phyloP scores from a whole-genome alignment of 345 rosid species.

The Aquilaria yunnanensis region DNA sequence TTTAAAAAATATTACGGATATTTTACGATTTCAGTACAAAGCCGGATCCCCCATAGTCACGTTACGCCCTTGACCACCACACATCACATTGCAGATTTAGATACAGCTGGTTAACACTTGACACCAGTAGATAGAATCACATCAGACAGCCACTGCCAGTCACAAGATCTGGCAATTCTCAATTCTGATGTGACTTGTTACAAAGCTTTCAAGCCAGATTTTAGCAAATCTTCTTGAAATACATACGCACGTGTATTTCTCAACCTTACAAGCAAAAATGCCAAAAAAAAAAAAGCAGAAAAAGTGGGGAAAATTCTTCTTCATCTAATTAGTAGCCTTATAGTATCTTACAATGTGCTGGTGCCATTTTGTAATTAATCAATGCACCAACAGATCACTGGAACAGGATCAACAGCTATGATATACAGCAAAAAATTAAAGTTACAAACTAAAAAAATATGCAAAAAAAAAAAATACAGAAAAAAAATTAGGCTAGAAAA shows the following conservation, averaged over 20 bases:
- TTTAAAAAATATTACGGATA: neutral
- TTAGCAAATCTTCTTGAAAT: conserved; percentile 4
- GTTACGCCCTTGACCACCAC: neutral
- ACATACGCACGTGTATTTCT: too few relatives aligned
- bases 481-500: conserved; percentile 13
- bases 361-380: conserved; percentile 18
- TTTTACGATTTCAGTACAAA: neutral
- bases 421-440: neutral
- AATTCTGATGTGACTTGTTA: conserved; percentile 23
- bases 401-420: conserved; percentile 1
- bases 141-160: conserved; percentile 26
- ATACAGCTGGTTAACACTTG: conserved; percentile 78
- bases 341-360: conserved; percentile 26
- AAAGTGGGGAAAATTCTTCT: neutral
- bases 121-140: conserved; percentile 25
- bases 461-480: conserved; percentile 18
- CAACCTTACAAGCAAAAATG: too few relatives aligned
- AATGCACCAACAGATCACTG: conserved; percentile 20
- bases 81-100: conserved; percentile 18
- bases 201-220: conserved; percentile 1
- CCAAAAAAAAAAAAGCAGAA: neutral
- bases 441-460: conserved; percentile 27
- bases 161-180: conserved; percentile 29
- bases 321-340: conserved; percentile 24
- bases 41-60: too few relatives aligned